Base-by-base conservation (phyloP, 2,329 filamentous ascomycete genomes). In the Trichoderma semiorbis region DNA sequence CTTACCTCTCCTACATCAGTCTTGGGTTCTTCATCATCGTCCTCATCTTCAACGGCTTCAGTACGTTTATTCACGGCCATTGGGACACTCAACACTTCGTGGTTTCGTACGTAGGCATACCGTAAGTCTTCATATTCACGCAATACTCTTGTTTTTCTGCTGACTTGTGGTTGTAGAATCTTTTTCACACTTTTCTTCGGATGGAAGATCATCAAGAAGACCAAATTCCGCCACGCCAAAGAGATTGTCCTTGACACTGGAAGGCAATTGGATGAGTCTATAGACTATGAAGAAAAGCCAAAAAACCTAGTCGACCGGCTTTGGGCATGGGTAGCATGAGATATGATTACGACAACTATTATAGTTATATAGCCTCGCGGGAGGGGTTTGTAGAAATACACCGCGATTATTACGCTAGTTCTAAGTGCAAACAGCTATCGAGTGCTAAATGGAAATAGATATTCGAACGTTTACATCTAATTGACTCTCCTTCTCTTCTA, bases 41-140 rank as follows among this genome's bases (percentile, higher is more conserved):
- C 57, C 84, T 88, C 65, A 74, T 89, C 28, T 88, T 89, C 69
- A 85, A 89, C 58, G 87, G 88, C 18, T 89, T 88, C 71, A 84
- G 88, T 72, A 80, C 84, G 26, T 88, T 90, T 74, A 81, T 83
- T 72, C 86, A 86, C 7, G 65, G 65, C 1, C 55, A 60, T 7
- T 68, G 65, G 65, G 26, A 68, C 30, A 4, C 4, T 3, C 26
- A 68, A 1, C 18, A 68, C 3, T 47, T 68, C 10, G n/a, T 68
- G 1, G 65, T 68, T 3, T 3, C 11, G 1, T 68, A 68, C 10
- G 11, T 60, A 6, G 65, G 53, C 1, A 24, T 26, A 4, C 65
- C 65, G 65, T 68, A 60, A 4, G 53, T 58, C 57, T 21, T 21
- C 2, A 36, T 1, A 10, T 7, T 11, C 18, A 14, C 7, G 4